Conservation (phyloP, 2,329 filamentous ascomycete genomes). For the Lojkania enalia region DNA sequence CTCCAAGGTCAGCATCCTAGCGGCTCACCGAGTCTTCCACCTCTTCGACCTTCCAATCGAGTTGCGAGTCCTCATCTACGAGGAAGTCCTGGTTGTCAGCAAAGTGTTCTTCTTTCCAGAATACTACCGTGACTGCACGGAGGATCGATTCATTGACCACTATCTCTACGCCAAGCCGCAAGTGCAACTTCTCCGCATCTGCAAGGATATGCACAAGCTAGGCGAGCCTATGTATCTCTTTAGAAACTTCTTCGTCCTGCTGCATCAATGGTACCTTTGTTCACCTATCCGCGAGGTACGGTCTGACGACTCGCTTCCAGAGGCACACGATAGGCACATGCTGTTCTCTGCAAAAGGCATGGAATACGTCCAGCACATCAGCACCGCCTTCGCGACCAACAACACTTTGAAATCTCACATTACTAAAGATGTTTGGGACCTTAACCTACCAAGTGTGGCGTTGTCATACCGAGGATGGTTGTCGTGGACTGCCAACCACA, state of each 20-base stretch:
- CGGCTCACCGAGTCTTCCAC: too few relatives aligned
- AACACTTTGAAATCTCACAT: not conserved
- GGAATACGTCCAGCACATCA: not conserved
- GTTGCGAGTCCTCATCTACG: not conserved
- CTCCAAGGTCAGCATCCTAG: too few relatives aligned
- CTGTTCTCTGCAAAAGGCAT: not conserved
- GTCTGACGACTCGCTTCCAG: not conserved
- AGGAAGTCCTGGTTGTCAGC: not conserved
- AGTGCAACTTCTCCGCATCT: not conserved
- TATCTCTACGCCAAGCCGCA: not conserved
- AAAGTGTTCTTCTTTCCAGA: not conserved
- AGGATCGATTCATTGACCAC: not conserved
- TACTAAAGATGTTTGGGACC: not conserved
- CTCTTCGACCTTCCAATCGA: not conserved
- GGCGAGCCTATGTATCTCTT: not conserved
- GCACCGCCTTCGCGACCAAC: not conserved
- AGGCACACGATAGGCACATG: not conserved
- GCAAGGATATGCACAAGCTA: not conserved
- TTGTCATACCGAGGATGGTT: not conserved
- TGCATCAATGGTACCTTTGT: not conserved
- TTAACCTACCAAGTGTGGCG: not conserved
- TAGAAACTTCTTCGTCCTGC: not conserved
- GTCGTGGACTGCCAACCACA: not conserved
- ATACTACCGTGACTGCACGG: not conserved
- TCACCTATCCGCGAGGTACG: not conserved